Evolutionary conservation across 2,329 filamentous ascomycete species (phyloP), one percentile per base, ranked within the genome.

Genomic region (Helotiales sp.): DNA sequence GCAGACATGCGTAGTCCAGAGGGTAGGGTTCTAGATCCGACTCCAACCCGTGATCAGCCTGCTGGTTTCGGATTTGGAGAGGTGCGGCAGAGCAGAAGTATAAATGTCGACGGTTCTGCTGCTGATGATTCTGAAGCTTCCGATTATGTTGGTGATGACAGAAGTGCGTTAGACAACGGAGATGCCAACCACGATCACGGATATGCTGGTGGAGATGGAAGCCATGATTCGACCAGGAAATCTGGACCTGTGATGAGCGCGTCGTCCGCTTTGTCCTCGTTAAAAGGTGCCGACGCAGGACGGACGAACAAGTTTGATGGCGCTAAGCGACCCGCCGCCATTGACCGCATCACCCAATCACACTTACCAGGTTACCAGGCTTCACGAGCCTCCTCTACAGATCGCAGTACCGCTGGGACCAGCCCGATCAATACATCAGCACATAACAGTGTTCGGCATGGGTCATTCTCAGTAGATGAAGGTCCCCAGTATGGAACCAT

Each of bases 321-420:
- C 31, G 69, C 73, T 31, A 76, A 72, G 62, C 61, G 72, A 15
- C 67, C 69, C 4, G 65, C 62, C 38, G 67, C 72, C 12, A 68
- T 71, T 52, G 69, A 72, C 38, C 71, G 74, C n/a, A 69, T 77
- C 31, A 75, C 71, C 44, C 73, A 77, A 57, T 76, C 75, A 52
- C 75, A 77, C 64, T 66, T 80, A 25, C 77, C 78, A 68, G 53
- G 76, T 71, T 66, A 78, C 73, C 56, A 72, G 69, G 33, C 71
- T 13, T 86, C 85, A 12, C 77, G 82, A 58, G 82, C 82, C 6
- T 86, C 84, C 1, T 87, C 84, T 1, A 72, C 82, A 52, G 84
- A 86, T 47, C 78, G 79, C 24, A 79, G 81, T 50, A 81, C 77
- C 13, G 78, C 81, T 15, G 82, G 84, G 69, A 75, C 82, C 6